These are phyloP conservation scores for Sporodiniella umbellata DNA, from an alignment of 371 early-diverging fungal species.

Conservation along the genomic window DNA sequence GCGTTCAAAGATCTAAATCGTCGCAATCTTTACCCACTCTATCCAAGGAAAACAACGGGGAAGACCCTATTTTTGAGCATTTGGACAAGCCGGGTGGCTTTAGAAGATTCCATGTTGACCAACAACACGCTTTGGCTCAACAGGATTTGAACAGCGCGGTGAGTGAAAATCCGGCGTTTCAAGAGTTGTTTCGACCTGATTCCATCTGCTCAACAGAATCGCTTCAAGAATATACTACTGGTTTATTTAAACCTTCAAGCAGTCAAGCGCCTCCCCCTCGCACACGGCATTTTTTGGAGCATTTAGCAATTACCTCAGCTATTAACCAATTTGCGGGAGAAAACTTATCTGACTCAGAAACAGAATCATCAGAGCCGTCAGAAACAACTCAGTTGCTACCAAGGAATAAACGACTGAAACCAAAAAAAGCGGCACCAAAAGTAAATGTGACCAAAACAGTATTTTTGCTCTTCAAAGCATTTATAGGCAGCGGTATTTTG, in stretches of 20 bases:
- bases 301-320: slow-evolving; percentile 55
- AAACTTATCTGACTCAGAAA: slow-evolving; percentile 51
- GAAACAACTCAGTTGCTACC: slow-evolving; percentile 24
- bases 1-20: slow-evolving; percentile 25
- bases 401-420: slow-evolving; percentile 2
- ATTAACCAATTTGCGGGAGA: slow-evolving; percentile 76
- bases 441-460: slow-evolving; percentile 55
- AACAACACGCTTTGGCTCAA: slow-evolving; percentile 35
- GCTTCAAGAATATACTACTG: background rate
- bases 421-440: slow-evolving; percentile 17
- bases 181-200: slow-evolving; percentile 32
- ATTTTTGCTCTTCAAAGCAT: slow-evolving; percentile 67
- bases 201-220: slow-evolving; percentile 20
- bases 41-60: slow-evolving; percentile 6
- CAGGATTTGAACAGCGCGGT: background rate
- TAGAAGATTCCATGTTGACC: slow-evolving; percentile 62
- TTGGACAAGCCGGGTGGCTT: slow-evolving; percentile 72
- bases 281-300: slow-evolving; percentile 67
- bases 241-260: background rate
- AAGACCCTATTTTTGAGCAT: slow-evolving; percentile 20
- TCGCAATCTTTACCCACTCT: slow-evolving; percentile 14
- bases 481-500: slow-evolving; percentile 79
- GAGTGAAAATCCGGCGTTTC: slow-evolving; percentile 16
- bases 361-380: slow-evolving; percentile 42
- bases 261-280: background rate